These are phyloP conservation scores for Pseudozyma sp. DNA, from an alignment of 1,284 basidiomycete species.

Conservation along the genomic window DNA sequence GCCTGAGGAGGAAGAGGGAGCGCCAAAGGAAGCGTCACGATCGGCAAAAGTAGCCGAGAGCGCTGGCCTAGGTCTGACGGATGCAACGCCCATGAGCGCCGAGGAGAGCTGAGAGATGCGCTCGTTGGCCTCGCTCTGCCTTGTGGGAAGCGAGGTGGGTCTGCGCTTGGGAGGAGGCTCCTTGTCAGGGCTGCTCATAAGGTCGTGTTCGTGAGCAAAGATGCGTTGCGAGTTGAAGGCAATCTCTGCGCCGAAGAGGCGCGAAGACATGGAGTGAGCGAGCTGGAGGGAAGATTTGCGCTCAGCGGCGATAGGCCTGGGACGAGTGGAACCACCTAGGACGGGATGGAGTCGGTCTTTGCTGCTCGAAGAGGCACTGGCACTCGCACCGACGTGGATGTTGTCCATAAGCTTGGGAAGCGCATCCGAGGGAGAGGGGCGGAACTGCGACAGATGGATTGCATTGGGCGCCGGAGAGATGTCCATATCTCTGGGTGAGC, in stretches of 20 bases:
- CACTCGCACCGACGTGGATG: slow-evolving; percentile 25
- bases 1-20: slow-evolving; percentile 25
- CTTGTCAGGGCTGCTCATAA: slow-evolving; percentile 56
- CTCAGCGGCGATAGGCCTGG: slow-evolving; percentile 21
- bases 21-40: slow-evolving; percentile 19
- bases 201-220: slow-evolving; percentile 28
- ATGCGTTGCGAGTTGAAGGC: slow-evolving; percentile 48
- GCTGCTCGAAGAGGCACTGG: slow-evolving; percentile 3
- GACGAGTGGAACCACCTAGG: slow-evolving; percentile 28
- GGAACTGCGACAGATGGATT: slow-evolving; percentile 4
- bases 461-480: slow-evolving; percentile 53
- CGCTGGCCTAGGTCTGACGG: slow-evolving; percentile 23
- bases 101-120: slow-evolving; percentile 38
- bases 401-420: slow-evolving; percentile 30
- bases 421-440: slow-evolving; percentile 31
- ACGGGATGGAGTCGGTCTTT: slow-evolving; percentile 31
- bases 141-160: slow-evolving; percentile 49
- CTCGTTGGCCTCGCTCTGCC: slow-evolving; percentile 39
- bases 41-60: slow-evolving; percentile 30
- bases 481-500: slow-evolving; percentile 64
- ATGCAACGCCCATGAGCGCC: slow-evolving; percentile 24
- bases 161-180: slow-evolving; percentile 58
- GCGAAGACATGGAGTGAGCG: slow-evolving; percentile 32
- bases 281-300: slow-evolving; percentile 35
- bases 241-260: slow-evolving; percentile 61